Percentiles rank a stretch among this genome's conserved stretches.
Conservation (phyloP, 805 yeast species). For the Candida insectalens region DNA sequence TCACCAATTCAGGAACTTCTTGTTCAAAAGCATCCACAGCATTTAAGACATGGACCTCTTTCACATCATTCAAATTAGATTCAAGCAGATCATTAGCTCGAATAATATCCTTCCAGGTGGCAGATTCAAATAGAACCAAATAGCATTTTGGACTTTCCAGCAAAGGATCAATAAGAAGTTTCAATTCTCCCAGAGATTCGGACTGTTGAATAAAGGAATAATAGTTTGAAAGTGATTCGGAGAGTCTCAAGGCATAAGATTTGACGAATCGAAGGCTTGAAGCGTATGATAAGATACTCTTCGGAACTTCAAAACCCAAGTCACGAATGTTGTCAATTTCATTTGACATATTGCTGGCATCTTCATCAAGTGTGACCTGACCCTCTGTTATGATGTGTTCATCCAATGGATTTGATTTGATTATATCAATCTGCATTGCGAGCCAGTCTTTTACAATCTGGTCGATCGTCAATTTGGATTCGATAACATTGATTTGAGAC, state of each 20-base stretch:
- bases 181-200: conserved; percentile 29
- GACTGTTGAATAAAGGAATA: conserved; percentile 7
- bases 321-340: conserved; percentile 43
- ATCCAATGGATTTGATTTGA: conserved; percentile 8
- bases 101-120: conserved; percentile 46
- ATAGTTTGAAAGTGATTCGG: conserved; percentile 40
- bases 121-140: conserved; percentile 25
- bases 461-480: conserved; percentile 36
- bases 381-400: conserved; percentile 24
- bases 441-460: conserved; percentile 42
- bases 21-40: conserved; percentile 20
- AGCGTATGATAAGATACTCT: conserved; percentile 34
- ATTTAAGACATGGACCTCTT: conserved; percentile 22
- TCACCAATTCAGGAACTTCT: conserved; percentile 21
- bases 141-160: conserved; percentile 20
- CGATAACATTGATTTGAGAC: conserved; percentile 35
- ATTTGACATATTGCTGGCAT: conserved; percentile 29
- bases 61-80: conserved; percentile 13
- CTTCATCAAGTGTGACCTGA: conserved; percentile 39
- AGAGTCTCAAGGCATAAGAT: conserved; percentile 46
- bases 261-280: conserved; percentile 40
- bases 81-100: conserved; percentile 38
- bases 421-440: conserved; percentile 1
- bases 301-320: conserved; percentile 51
- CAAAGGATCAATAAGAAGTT: conserved; percentile 26